Evolutionary conservation across 2,329 filamentous ascomycete genomes (phyloP), one percentile per base, ranked within the genome.

Genomic region (Claviceps citrina): DNA sequence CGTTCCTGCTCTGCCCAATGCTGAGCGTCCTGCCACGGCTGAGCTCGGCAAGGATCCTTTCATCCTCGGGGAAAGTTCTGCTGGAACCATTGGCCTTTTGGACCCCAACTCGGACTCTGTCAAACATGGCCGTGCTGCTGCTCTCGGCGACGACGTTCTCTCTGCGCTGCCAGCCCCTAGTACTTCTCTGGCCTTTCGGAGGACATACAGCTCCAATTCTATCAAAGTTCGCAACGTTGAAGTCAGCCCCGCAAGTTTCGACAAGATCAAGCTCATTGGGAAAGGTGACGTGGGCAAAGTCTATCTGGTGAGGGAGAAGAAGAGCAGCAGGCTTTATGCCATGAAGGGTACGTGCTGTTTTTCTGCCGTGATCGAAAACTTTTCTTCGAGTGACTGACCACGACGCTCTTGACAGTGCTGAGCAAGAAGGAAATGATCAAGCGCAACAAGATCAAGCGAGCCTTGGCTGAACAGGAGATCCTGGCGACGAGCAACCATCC

Each of bases 391-490:
- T 12, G 16, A 19, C 19, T 39, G 26, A 35, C 36, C 40, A 33
- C 24, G 20, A 12, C 36, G 7, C 10, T 9, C n/a, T 13, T 3
- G 5, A 40, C 56, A 96, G 91, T 98, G 5, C 60, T 98, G 61
- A 96, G 87, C 71, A 98, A 98, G 65, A 95, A 96, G 69, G 91
- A 98, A 63, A 98, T 98, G 91, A 98, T 98, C 63, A 98, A 98
- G 68, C 82, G 91, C 43, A 98, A 98, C 70, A 98, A 98, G 73
- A 98, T 98, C 66, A 98, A 98, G 73, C 78, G 91, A 56, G 91
- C 91, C 12, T 70, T 98, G 50, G 91, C 91, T 28, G 91, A 98
- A 64, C 91, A 96, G 59, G 91, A 98, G 61, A 98, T 98, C 48
- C 68, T 98, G 40, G 91, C 91, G 7, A 98, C 91, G 31, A 96